phyloP scores from a whole-genome alignment of 2,329 filamentous ascomycete genomes.

The Aulographum hederae region DNA sequence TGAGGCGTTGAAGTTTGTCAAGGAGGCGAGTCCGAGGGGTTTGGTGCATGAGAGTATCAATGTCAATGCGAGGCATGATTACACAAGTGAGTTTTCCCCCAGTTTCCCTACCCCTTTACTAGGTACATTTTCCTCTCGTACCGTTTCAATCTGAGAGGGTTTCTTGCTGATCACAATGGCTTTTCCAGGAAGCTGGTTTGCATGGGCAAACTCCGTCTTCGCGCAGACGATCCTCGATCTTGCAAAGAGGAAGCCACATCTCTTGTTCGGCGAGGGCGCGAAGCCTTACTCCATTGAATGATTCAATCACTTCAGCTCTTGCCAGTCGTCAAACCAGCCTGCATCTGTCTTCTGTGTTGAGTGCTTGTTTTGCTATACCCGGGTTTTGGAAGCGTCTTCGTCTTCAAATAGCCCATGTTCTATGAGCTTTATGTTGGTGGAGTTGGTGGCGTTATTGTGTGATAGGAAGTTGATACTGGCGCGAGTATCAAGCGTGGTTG shows the following conservation, averaged over 20 bases:
- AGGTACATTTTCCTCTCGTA: conserved; percentile 1
- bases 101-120: conserved; percentile 18
- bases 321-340: no score
- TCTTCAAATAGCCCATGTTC: no score
- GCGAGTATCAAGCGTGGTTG: no score
- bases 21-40: conserved; percentile 57
- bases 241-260: conserved; percentile 70
- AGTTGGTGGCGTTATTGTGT: no score
- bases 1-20: conserved; percentile 53
- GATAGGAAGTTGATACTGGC: no score
- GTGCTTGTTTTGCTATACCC: no score
- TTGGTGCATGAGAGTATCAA: conserved; percentile 86
- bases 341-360: no score
- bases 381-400: no score
- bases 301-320: no score
- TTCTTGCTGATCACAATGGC: neutral
- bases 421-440: no score
- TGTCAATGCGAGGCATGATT: conserved; percentile 50
- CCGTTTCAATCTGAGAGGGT: conserved; percentile 15
- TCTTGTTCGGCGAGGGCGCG: conserved; percentile 56
- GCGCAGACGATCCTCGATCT: conserved; percentile 82
- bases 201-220: conserved; percentile 95
- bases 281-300: conserved; percentile 33
- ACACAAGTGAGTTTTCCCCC: no score
- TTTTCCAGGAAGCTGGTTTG: conserved; percentile 60